Evolutionary conservation across 2,329 filamentous ascomycete genomes (phyloP).

Genomic region (Aspergillus sp.): DNA sequence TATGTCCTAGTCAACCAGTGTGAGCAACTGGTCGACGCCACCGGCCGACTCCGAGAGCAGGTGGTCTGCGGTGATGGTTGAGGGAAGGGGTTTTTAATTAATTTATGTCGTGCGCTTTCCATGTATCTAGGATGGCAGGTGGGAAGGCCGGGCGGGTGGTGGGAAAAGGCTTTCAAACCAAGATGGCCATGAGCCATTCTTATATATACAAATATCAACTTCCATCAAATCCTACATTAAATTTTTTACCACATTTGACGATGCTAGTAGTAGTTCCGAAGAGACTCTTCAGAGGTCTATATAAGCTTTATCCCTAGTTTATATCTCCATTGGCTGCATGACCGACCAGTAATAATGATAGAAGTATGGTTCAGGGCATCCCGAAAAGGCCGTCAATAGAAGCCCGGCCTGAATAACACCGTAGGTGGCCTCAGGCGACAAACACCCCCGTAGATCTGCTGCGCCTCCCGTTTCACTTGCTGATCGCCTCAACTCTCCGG

Average conservation of each 20-base stretch:
- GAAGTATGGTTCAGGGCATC: not conserved
- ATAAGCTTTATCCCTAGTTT: too few species aligned
- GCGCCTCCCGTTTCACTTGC: slow-evolving; percentile 4
- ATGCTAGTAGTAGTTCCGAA: too few species aligned
- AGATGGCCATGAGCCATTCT: too few species aligned
- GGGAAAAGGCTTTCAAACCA: too few species aligned
- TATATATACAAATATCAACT: too few species aligned
- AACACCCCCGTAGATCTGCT: slow-evolving; percentile 3
- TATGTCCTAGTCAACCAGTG: not conserved
- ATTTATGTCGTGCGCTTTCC: not conserved
- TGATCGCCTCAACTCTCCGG: not conserved
- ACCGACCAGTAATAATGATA: too few species aligned
- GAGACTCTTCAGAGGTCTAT: too few species aligned
- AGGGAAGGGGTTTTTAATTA: not conserved
- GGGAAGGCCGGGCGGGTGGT: too few species aligned
- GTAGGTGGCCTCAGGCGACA: slow-evolving; percentile 5
- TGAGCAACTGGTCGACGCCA: slow-evolving; percentile 5
- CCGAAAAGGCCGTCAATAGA: slow-evolving; percentile 8
- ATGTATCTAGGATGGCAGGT: too few species aligned
- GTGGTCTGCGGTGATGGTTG: not conserved
- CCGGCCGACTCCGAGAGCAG: not conserved
- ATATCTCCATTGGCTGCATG: too few species aligned
- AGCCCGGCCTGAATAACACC: slow-evolving; percentile 1
- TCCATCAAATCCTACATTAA: too few species aligned
- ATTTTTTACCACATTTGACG: too few species aligned